A percentile compares a stretch with the other conserved stretches of the same genome.
phyloP scores from a whole-genome alignment of 2,329 filamentous ascomycete genomes.

The Alternaria sp. region DNA sequence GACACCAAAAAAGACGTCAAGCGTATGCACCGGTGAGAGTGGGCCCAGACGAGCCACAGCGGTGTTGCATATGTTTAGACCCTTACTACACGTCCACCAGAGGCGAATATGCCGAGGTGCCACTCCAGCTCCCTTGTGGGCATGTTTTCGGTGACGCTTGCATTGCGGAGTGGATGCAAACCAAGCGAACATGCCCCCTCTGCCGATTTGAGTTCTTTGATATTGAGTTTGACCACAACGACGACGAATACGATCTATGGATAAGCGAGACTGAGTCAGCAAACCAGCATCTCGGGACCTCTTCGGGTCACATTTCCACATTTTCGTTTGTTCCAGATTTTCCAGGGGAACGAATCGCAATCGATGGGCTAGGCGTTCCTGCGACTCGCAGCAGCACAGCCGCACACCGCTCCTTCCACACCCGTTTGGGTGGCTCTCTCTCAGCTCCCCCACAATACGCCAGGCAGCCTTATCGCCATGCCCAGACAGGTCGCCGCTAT shows the following conservation, averaged over 20 bases:
- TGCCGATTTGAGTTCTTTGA: conserved; percentile 13
- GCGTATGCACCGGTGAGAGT: conserved; percentile 7
- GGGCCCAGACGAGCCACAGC: neutral
- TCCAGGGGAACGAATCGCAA: neutral
- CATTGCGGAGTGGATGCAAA: conserved; percentile 14
- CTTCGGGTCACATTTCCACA: neutral
- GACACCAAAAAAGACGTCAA: neutral
- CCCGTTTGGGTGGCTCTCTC: neutral
- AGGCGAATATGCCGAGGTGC: conserved; percentile 9
- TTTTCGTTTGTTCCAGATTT: neutral
- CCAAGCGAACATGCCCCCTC: conserved; percentile 19
- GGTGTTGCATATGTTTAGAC: conserved; percentile 22
- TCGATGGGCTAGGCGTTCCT: neutral
- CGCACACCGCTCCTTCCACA: conserved; percentile 10
- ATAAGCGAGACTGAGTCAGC: neutral
- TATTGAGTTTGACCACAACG: neutral
- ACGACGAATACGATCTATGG: neutral
- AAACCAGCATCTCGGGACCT: neutral
- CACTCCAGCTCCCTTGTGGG: conserved; percentile 16
- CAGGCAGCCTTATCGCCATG: neutral
- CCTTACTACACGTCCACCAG: conserved; percentile 7
- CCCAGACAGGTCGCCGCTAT: neutral
- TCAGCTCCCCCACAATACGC: conserved; percentile 6
- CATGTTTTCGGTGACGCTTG: conserved; percentile 24
- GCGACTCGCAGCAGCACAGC: conserved; percentile 1